Base-by-base conservation (phyloP, 768 basidiomycete genomes). In the Paxillus involutus region DNA sequence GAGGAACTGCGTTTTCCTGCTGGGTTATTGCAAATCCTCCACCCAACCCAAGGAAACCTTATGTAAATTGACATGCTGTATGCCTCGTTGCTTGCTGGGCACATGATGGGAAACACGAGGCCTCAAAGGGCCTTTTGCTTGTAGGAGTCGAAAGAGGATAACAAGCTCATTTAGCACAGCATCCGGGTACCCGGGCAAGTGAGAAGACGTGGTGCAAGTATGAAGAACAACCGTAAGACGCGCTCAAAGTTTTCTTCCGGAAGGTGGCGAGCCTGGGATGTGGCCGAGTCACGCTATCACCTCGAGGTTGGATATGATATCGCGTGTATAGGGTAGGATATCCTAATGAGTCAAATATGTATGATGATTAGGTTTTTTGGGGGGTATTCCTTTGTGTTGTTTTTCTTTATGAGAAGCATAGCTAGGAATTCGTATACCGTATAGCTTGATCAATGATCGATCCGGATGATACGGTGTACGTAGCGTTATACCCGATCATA, bases 71-170 rank as follows among this genome's bases (percentile, higher is more conserved):
- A 40, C 46, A 45, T 40, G 47, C 47, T 53, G 51, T 54, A 47
- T 53, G 39, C 42, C 52, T 48, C 47, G n/a, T 55, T 51, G 42
- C 10, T 7, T 17, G 17, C 26, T n/a, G 44, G 48, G 32, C 52
- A 44, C 54, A 55, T 59, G 53, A 55, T 59, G 53, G 44, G 6
- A 29, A 52, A 67, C 62, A 63, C 57, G 67, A 69, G 67, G 67
- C 39, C 21, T 30, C 29, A 30, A 30, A 50, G 26, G 16, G 32
- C 6, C 2, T 16, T 50, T 17, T n/a, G 10, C 33, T 10, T 19
- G 10, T 17, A 40, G 17, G 39, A 13, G 39, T 26, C 26, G 4
- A 40, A 40, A 17, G n/a, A 40, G 16, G 10, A 40, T 7, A 11
- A 39, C 37, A 10, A 39, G 6, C n/a, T 39, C 8, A 13, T 7